Conservation (phyloP, 2,329 filamentous ascomycete genomes). For the Alternaria sp. region DNA sequence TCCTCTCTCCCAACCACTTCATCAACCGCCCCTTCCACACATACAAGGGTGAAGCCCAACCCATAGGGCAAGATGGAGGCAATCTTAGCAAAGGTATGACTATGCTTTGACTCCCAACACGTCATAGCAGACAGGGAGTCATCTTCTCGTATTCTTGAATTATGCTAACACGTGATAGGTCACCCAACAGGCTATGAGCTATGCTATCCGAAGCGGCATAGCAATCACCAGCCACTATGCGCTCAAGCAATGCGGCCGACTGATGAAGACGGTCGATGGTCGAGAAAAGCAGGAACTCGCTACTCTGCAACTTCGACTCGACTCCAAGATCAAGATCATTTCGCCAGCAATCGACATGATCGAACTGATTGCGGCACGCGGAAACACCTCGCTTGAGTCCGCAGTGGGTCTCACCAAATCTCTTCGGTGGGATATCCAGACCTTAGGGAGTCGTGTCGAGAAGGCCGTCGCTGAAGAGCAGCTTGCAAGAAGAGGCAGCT, state of each 20-base stretch:
- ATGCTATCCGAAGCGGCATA: slow-evolving; percentile 85
- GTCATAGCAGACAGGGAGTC: background rate
- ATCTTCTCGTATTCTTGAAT: background rate
- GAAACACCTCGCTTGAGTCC: slow-evolving; percentile 83
- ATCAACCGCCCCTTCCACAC: background rate
- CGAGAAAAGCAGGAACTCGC: slow-evolving; percentile 74
- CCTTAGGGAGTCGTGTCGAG: slow-evolving; percentile 76
- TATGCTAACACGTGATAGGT: slow-evolving; percentile 53
- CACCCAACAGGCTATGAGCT: slow-evolving; percentile 84
- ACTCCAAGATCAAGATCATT: slow-evolving; percentile 90
- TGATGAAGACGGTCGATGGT: slow-evolving; percentile 76
- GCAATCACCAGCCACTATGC: slow-evolving; percentile 85
- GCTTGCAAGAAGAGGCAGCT: slow-evolving; percentile 52
- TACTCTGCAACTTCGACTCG: slow-evolving; percentile 73
- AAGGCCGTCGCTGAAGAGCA: slow-evolving; percentile 71
- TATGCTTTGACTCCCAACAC: slow-evolving; percentile 3
- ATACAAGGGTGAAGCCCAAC: slow-evolving; percentile 1
- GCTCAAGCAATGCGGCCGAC: slow-evolving; percentile 77
- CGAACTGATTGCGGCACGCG: slow-evolving; percentile 80
- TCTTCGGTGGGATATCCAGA: slow-evolving; percentile 81
- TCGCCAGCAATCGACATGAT: slow-evolving; percentile 92
- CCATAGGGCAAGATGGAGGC: slow-evolving; percentile 69
- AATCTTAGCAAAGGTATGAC: slow-evolving; percentile 64
- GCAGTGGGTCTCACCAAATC: slow-evolving; percentile 83
- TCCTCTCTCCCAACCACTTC: background rate